These are phyloP conservation scores for Blumeriella jaapii DNA, from an alignment of 2,329 filamentous ascomycete species.

Conservation along the genomic window DNA sequence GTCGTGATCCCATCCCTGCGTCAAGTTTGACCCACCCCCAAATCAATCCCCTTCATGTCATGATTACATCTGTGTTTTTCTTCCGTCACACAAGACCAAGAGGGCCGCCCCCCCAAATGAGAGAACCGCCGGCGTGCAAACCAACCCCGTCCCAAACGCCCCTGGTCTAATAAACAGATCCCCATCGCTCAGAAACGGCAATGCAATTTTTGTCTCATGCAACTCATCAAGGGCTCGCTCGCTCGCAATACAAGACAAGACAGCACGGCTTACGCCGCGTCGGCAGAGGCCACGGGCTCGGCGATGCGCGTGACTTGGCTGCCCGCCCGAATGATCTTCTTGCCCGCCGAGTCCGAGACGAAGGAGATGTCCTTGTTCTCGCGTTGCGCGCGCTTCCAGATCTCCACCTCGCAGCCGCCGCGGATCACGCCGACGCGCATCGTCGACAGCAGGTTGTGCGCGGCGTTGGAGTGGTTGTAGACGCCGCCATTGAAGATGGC, in stretches of 20 bases:
- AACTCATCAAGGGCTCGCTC: conserved; percentile 10
- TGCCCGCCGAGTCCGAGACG: conserved; percentile 68
- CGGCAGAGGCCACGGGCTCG: conserved; percentile 70
- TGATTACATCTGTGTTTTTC: too few relatives aligned
- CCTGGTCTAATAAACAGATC: conserved; percentile 7
- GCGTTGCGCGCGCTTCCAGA: conserved; percentile 79
- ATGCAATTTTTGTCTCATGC: conserved; percentile 9
- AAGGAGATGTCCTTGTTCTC: conserved; percentile 75
- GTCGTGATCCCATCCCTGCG: too few relatives aligned
- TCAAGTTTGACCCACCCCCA: too few relatives aligned
- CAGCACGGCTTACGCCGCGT: conserved; percentile 51
- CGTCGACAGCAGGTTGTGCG: conserved; percentile 77
- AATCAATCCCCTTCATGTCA: too few relatives aligned
- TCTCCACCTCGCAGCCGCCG: conserved; percentile 80
- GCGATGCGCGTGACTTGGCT: conserved; percentile 74
- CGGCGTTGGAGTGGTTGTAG: conserved; percentile 81
- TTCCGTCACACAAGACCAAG: too few relatives aligned
- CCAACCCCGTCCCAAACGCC: conserved; percentile 2
- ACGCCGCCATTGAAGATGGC: conserved; percentile 89
- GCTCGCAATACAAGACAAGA: neutral
- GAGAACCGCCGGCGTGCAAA: neutral
- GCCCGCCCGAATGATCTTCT: conserved; percentile 77
- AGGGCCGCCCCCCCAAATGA: too few relatives aligned
- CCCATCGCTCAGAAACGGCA: conserved; percentile 6
- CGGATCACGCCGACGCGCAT: conserved; percentile 82